Conservation (phyloP, 163 green algal genomes). For the Chlorella variabilis region DNA sequence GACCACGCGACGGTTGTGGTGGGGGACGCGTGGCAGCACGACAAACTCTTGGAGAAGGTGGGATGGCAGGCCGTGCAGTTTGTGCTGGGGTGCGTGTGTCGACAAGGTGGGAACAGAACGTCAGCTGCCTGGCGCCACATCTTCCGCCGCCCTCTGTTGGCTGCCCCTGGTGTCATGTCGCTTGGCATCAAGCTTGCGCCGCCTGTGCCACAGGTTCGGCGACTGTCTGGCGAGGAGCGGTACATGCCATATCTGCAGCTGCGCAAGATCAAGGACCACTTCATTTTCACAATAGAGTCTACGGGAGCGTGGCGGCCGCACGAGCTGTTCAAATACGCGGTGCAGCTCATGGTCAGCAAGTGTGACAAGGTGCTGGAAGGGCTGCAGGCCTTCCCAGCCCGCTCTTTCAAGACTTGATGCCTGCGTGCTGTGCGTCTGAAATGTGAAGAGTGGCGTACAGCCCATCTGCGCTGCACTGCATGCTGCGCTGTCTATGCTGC, state of each 20-base stretch:
- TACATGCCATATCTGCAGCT: conserved; percentile 77
- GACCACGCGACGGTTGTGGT: conserved; percentile 3
- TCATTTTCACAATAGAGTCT: conserved; percentile 98
- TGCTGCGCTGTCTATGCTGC: too few species aligned
- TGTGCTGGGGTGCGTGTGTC: too few species aligned
- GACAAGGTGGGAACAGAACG: too few species aligned
- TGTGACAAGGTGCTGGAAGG: conserved; percentile 66
- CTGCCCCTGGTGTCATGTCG: not conserved
- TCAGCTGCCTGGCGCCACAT: too few species aligned
- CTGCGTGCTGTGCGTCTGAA: too few species aligned
- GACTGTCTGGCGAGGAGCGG: conserved; percentile 69
- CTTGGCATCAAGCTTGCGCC: not conserved
- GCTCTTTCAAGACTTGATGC: not conserved
- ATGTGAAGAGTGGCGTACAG: too few species aligned
- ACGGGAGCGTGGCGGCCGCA: conserved; percentile 77
- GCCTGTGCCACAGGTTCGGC: conserved; percentile 56
- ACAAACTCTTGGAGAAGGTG: conserved; percentile 74
- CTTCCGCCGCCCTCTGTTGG: too few species aligned
- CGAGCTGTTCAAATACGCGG: conserved; percentile 72
- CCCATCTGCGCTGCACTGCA: too few species aligned
- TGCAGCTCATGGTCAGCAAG: conserved; percentile 64
- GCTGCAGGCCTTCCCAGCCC: conserved; percentile 38
- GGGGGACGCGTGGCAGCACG: conserved; percentile 53
- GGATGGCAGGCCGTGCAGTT: not conserved
- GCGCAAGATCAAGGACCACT: conserved; percentile 93